Evolutionary conservation across 1,284 basidiomycete genomes (phyloP).

Genomic region (Malassezia dermatis): DNA sequence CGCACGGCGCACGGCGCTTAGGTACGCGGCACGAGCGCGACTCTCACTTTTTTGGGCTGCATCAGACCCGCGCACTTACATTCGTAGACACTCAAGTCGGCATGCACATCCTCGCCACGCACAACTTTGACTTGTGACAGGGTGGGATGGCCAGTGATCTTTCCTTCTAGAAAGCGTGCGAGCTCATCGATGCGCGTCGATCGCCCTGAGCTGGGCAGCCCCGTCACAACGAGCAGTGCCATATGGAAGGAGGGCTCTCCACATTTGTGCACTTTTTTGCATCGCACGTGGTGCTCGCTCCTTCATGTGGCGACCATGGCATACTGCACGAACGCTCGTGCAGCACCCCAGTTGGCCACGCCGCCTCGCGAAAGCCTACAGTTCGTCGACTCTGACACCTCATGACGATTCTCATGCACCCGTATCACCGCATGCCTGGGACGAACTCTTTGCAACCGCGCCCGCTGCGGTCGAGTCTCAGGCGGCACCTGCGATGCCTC

Average conservation of each 20-base stretch:
- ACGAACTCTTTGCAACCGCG: slow-evolving; percentile 13
- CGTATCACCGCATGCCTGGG: slow-evolving; percentile 10
- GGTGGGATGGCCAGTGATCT: slow-evolving; percentile 52
- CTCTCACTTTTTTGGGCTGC: slow-evolving; percentile 75
- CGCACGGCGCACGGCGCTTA: slow-evolving; percentile 69
- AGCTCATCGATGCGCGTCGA: slow-evolving; percentile 63
- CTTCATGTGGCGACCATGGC: not conserved
- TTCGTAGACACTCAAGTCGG: slow-evolving; percentile 59
- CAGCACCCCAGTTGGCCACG: not conserved
- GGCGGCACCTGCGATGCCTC: not conserved
- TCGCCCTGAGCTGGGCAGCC: slow-evolving; percentile 80
- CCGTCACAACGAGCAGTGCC: slow-evolving; percentile 88
- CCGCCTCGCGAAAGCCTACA: not conserved
- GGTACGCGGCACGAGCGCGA: slow-evolving; percentile 72
- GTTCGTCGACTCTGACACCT: not conserved
- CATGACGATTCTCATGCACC: not conserved
- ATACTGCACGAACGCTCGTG: not conserved
- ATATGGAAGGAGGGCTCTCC: slow-evolving; percentile 51
- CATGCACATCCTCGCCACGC: slow-evolving; percentile 64
- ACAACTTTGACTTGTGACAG: slow-evolving; percentile 55
- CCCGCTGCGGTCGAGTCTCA: not conserved
- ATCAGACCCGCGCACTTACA: not conserved
- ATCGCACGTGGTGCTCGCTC: not conserved
- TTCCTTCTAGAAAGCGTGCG: slow-evolving; percentile 55
- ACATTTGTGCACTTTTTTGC: not conserved